A percentile compares a stretch with the other conserved stretches of the same genome.
Evolutionary conservation across 1,139 yeast species (phyloP).

Genomic region (Ogataea hybrid): DNA sequence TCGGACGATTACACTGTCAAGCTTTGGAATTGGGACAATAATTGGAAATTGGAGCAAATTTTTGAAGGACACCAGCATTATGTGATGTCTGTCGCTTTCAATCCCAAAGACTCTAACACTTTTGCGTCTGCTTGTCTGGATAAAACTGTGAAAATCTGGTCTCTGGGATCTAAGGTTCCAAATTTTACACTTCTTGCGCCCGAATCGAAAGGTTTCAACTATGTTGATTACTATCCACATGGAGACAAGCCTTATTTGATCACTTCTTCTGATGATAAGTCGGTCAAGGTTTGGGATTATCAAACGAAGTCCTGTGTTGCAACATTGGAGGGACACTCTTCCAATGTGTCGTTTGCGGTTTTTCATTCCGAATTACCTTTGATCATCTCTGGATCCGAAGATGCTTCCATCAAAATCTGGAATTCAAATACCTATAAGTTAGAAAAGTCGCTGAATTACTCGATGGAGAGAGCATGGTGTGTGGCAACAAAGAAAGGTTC

Average conservation of each 20-base stretch:
- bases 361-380: conserved; percentile 96
- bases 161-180: conserved; percentile 83
- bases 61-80: conserved; percentile 97
- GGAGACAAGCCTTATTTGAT: conserved; percentile 95
- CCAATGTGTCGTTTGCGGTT: conserved; percentile 93
- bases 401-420: conserved; percentile 78
- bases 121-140: conserved; percentile 97
- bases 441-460: conserved; percentile 87
- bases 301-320: conserved; percentile 97
- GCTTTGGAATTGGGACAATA: conserved; percentile 96
- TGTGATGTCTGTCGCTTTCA: conserved; percentile 91
- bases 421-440: conserved; percentile 76
- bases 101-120: conserved; percentile 96
- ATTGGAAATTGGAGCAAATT: conserved; percentile 86
- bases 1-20: conserved; percentile 91
- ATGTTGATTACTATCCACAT: conserved; percentile 94
- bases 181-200: conserved; percentile 92
- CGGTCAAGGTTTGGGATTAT: conserved; percentile 94
- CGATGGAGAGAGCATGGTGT: conserved; percentile 98
- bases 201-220: conserved; percentile 91
- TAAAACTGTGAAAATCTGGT: conserved; percentile 96
- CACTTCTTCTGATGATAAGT: conserved; percentile 89
- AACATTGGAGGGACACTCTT: conserved; percentile 86
- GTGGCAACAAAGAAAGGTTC: conserved; percentile 73
- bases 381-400: conserved; percentile 80